phyloP scores from a whole-genome alignment of 495 filamentous ascomycete genomes.

The Sabuloglossum arenarium region DNA sequence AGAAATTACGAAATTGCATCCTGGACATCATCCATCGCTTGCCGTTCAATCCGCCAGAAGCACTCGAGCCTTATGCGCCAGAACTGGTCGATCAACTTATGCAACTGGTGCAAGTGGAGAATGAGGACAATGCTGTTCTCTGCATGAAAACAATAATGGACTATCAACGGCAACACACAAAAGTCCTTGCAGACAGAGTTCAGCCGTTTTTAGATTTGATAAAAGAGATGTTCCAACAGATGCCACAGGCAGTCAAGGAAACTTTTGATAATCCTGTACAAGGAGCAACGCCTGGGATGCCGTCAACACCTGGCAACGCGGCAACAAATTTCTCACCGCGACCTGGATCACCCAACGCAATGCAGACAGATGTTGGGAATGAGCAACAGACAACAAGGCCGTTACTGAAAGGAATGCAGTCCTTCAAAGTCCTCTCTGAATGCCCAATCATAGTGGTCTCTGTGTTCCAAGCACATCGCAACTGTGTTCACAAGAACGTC shows the following conservation, averaged over 20 bases:
- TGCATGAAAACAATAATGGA: slow-evolving; percentile 98
- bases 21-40: slow-evolving; percentile 89
- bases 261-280: slow-evolving; percentile 63
- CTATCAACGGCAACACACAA: slow-evolving; percentile 76
- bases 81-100: slow-evolving; percentile 79
- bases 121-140: slow-evolving; percentile 93
- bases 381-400: slow-evolving; percentile 68
- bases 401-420: slow-evolving; percentile 82
- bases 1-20: slow-evolving; percentile 78
- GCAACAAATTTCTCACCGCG: slow-evolving; percentile 68
- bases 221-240: slow-evolving; percentile 81
- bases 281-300: slow-evolving; percentile 41
- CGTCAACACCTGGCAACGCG: slow-evolving; percentile 58
- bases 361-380: slow-evolving; percentile 44
- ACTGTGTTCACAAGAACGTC: slow-evolving; percentile 61
- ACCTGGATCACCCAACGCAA: slow-evolving; percentile 67
- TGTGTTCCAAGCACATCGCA: slow-evolving; percentile 81
- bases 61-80: slow-evolving; percentile 65
- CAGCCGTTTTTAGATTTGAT: slow-evolving; percentile 84
- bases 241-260: slow-evolving; percentile 83
- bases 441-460: slow-evolving; percentile 98
- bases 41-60: slow-evolving; percentile 59
- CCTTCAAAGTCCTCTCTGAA: slow-evolving; percentile 94
- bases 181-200: slow-evolving; percentile 55
- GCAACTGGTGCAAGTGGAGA: slow-evolving; percentile 70